Evolutionary conservation across 441 rosid genomes (phyloP), one percentile per base, ranked within the genome.

Genomic region (Syzygium malaccense): DNA sequence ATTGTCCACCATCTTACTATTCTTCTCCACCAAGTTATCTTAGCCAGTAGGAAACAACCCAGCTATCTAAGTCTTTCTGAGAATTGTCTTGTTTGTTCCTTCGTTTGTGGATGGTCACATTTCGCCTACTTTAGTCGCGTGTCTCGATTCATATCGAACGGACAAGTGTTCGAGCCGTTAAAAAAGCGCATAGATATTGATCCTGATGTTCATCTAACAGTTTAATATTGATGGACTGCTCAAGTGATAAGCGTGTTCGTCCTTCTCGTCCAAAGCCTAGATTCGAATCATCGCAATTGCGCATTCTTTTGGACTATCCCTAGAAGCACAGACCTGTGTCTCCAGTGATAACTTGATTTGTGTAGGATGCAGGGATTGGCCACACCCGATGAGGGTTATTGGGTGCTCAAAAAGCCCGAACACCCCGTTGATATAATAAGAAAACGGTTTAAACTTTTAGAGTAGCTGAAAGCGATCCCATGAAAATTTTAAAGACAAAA

Each of bases 351-450:
- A 75, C 83, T 75, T 4, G 0, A 20, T 23, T 20, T 33, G 26
- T 13, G 1, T 19, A 0, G 0, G 3, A 19, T 10, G 7, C 13
- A 5, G 26, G 79, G 15, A 33, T 2, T 10, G 6, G 1, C 41
- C 48, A 33, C 23, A 33, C 26, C 14, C 0, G 0, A 32, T 4
- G 14, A 68, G 78, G 45, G 33, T 9, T 32, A 2, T 68, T 32
- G 0, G 25, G 80, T 11, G 8, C 28, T 71, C 45, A 37, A 37
- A 71, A 1, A 20, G 14, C 28, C 9, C 1, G 0, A 71, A 0
- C 28, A 37, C 1, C 17, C 13, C 14, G 6, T 9, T 33, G 7
- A 68, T 33, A 0, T 68, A 33, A 18, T 4, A 68, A 0, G 0
- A 64, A 64, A 7, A 30, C 8, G 10, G 0, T 32, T 33, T 14